Conservation (phyloP, 2,329 filamentous ascomycete species). For the Neonectria punicea region DNA sequence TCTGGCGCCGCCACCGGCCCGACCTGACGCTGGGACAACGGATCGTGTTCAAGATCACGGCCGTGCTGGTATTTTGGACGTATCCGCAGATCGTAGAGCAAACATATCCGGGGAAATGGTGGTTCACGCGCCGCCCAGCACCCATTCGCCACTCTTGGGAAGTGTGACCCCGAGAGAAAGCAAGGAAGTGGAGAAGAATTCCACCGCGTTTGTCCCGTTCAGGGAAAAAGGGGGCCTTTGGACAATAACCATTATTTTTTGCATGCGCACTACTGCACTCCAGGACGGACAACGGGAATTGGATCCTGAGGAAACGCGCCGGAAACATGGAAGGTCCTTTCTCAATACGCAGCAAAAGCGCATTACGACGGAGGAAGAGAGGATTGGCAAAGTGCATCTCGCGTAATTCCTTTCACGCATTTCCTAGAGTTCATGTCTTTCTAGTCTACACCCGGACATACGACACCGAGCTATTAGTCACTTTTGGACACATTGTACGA, state of each 20-base stretch:
- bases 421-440: background rate
- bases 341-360: background rate
- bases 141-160: background rate
- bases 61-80: constrained; percentile 53
- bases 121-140: constrained; percentile 26
- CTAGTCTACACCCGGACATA: constrained; percentile 6
- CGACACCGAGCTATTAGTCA: background rate
- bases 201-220: background rate
- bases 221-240: constrained; percentile 21
- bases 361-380: constrained; percentile 8
- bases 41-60: constrained; percentile 42
- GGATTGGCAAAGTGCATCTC: constrained; percentile 8
- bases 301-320: constrained; percentile 30
- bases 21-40: constrained; percentile 38
- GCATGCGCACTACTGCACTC: constrained; percentile 22
- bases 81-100: constrained; percentile 55
- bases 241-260: constrained; percentile 13
- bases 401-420: constrained; percentile 6
- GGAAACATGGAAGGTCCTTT: constrained; percentile 35
- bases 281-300: constrained; percentile 28
- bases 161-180: constrained; percentile 1
- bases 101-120: constrained; percentile 48
- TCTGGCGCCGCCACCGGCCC: constrained; percentile 50
- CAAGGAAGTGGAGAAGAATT: background rate
- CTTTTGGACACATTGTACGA: constrained; percentile 2